Evolutionary conservation across 2,329 filamentous ascomycete species (phyloP).

Genomic region (Diaporthe helianthi): DNA sequence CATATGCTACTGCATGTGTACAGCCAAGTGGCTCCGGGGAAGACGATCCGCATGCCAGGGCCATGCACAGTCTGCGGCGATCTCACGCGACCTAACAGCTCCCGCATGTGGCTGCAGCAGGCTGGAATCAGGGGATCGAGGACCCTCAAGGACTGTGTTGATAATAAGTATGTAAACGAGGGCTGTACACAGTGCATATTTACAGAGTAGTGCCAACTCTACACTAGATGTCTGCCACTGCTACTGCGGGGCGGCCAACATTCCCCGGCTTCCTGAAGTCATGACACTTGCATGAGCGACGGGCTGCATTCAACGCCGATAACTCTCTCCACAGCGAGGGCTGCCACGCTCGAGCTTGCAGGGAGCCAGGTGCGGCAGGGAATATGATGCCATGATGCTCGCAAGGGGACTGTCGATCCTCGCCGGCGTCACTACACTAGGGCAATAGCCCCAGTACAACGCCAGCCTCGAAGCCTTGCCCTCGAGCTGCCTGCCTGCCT

Average conservation of each 20-base stretch:
- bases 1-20: no score
- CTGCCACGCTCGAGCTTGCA: not conserved
- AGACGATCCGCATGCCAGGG: slow-evolving; percentile 18
- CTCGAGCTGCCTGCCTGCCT: no score
- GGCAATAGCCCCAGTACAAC: slow-evolving; percentile 2
- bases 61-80: slow-evolving; percentile 22
- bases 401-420: slow-evolving; percentile 9
- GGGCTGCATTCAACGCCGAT: not conserved
- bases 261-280: not conserved
- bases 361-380: slow-evolving; percentile 1
- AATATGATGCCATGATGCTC: slow-evolving; percentile 16
- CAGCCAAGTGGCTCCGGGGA: slow-evolving; percentile 16
- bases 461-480: not conserved
- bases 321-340: no score
- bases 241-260: not conserved
- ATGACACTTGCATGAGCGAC: slow-evolving; percentile 5
- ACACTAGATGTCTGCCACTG: no score
- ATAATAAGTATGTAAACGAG: no score
- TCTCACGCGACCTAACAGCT: slow-evolving; percentile 21
- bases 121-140: slow-evolving; percentile 16
- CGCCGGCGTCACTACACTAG: not conserved
- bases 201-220: no score
- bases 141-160: no score
- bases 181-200: slow-evolving; percentile 5
- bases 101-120: slow-evolving; percentile 16